A percentile compares a stretch with the other conserved stretches of the same genome.
These are phyloP conservation scores for Hypoxylon subgilvum DNA, from an alignment of 495 filamentous ascomycete genomes.

Conservation along the genomic window DNA sequence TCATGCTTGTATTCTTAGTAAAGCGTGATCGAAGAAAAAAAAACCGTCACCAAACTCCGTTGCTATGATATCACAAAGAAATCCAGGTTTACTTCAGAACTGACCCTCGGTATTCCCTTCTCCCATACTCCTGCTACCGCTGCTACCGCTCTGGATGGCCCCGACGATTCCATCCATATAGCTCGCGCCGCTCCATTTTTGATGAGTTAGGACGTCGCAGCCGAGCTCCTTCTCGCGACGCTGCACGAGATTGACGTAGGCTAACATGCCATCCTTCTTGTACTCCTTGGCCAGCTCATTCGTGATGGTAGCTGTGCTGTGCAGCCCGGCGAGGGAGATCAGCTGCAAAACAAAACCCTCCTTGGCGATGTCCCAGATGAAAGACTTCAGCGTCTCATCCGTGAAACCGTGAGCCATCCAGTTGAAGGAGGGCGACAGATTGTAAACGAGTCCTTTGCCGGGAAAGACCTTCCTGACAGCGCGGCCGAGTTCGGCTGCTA, in stretches of 20 bases:
- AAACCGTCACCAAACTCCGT: too few species aligned
- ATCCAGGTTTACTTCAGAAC: too few species aligned
- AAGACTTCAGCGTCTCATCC: slow-evolving; percentile 75
- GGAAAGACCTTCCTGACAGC: slow-evolving; percentile 71
- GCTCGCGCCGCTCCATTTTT: slow-evolving; percentile 94
- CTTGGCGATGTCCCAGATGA: slow-evolving; percentile 94
- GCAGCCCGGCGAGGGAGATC: slow-evolving; percentile 87
- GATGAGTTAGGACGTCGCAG: slow-evolving; percentile 94
- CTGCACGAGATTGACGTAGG: slow-evolving; percentile 92
- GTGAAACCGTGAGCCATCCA: slow-evolving; percentile 96
- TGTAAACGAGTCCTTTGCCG: slow-evolving; percentile 92
- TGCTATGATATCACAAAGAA: too few species aligned
- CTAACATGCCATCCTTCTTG: slow-evolving; percentile 90
- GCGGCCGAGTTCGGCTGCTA: slow-evolving; percentile 73
- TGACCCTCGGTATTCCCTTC: slow-evolving; percentile 78
- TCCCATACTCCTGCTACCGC: slow-evolving; percentile 80
- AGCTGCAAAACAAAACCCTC: slow-evolving; percentile 94
- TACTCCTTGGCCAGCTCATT: slow-evolving; percentile 81
- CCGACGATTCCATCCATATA: slow-evolving; percentile 95
- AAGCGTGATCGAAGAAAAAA: too few species aligned
- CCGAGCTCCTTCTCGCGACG: slow-evolving; percentile 87
- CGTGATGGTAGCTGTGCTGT: slow-evolving; percentile 86
- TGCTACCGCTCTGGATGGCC: slow-evolving; percentile 89
- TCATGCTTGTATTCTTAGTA: too few species aligned
- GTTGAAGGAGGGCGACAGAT: slow-evolving; percentile 94